Conservation (phyloP, 2,329 filamentous ascomycete species). For the Pezicula neosporulosa region DNA sequence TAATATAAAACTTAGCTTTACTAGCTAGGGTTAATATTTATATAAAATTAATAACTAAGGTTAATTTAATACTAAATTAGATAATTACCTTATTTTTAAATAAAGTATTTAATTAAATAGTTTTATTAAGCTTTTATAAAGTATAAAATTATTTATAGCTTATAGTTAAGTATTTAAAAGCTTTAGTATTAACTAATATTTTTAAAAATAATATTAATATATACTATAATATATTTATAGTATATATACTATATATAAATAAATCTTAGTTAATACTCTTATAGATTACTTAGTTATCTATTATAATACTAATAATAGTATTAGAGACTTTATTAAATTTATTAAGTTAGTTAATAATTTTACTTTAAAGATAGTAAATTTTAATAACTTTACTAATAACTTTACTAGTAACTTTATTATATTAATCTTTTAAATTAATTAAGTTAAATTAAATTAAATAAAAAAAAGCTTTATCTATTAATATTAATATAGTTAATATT, state of each 20-base stretch:
- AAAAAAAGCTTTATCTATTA: no score
- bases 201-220: not conserved
- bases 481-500: not conserved
- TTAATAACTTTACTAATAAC: not conserved
- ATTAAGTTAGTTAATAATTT: no score
- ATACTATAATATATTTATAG: not conserved
- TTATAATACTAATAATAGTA: no score
- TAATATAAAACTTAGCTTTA: constrained; percentile 3
- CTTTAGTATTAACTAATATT: no score
- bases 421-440: no score
- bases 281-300: no score
- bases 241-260: not conserved
- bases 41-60: not conserved
- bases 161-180: no score
- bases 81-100: not conserved
- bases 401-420: not conserved
- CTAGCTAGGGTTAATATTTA: not conserved
- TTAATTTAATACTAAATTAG: constrained; percentile 4
- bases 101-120: no score
- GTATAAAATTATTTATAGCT: no score
- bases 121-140: no score
- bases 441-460: no score
- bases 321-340: no score
- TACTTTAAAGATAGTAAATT: not conserved
- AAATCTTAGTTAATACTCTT: not conserved